A percentile compares a stretch with the other conserved stretches of the same genome.
These are phyloP conservation scores for Xylogone sp. DNA, from an alignment of 2,329 filamentous ascomycete species.

Conservation along the genomic window DNA sequence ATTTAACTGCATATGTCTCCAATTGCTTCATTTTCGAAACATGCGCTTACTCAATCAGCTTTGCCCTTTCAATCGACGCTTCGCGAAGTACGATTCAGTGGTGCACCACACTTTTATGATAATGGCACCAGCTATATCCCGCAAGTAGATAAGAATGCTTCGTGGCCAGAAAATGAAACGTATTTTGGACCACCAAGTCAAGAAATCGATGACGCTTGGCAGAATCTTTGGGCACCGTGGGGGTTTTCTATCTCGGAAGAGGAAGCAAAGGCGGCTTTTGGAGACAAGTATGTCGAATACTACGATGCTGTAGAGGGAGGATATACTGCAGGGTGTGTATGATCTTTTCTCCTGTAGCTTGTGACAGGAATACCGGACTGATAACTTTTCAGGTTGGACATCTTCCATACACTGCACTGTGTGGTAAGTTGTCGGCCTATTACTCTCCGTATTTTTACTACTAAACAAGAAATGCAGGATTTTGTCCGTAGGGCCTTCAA, in stretches of 20 bases:
- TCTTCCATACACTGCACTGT: constrained; percentile 2
- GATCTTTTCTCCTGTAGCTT: neutral
- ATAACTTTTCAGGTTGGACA: neutral
- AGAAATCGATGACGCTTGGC: neutral
- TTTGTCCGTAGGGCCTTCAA: neutral
- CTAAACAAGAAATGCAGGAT: neutral
- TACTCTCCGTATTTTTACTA: neutral
- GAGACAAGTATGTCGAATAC: neutral
- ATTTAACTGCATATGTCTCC: neutral
- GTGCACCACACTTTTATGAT: neutral
- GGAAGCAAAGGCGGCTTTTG: constrained; percentile 1
- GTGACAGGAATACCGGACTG: neutral
- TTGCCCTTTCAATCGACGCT: neutral
- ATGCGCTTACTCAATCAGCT: neutral
- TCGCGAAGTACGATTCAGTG: neutral
- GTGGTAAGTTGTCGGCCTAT: neutral
- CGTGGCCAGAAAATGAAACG: neutral
- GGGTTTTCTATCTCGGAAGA: constrained; percentile 1
- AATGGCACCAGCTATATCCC: neutral
- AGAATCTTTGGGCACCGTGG: neutral
- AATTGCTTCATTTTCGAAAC: neutral
- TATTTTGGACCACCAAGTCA: neutral
- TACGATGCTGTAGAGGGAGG: neutral
- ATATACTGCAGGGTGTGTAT: constrained; percentile 1
- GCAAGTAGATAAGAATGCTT: neutral